Conservation (phyloP, 352 stramenopile species). For the Globisporangium iwayamae region DNA sequence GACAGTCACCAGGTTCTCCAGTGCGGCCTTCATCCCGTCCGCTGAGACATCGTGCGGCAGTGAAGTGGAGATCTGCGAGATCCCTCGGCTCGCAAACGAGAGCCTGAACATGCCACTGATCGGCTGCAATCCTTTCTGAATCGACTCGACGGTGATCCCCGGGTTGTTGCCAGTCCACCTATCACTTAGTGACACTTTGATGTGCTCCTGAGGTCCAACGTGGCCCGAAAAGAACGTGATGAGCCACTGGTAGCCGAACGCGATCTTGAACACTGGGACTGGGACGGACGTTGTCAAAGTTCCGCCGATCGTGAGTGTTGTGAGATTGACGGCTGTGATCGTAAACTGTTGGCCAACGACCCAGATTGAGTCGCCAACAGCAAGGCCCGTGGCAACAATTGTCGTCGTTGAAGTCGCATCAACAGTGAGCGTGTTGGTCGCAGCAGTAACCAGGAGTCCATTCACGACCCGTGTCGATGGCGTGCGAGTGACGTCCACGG, state of each 20-base stretch:
- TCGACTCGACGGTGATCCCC: constrained; percentile 70
- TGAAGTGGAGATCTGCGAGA: constrained; percentile 84
- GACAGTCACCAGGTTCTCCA: constrained; percentile 89
- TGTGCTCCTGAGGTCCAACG: constrained; percentile 79
- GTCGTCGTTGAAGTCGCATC: constrained; percentile 25
- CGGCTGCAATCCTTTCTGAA: constrained; percentile 86
- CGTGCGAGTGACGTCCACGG: constrained; percentile 46
- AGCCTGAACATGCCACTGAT: constrained; percentile 92
- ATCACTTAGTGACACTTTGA: constrained; percentile 84
- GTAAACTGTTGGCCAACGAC: constrained; percentile 40
- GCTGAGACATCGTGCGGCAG: constrained; percentile 89
- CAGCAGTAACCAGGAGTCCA: constrained; percentile 32
- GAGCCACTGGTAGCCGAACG: constrained; percentile 67
- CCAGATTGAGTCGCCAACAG: constrained; percentile 39
- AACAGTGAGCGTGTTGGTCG: constrained; percentile 28
- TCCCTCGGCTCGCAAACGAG: constrained; percentile 48
- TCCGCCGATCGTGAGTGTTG: constrained; percentile 20
- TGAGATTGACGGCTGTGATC: constrained; percentile 19
- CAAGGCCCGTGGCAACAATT: constrained; percentile 23
- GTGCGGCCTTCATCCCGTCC: constrained; percentile 65
- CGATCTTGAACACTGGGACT: constrained; percentile 63
- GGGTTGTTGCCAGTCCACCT: constrained; percentile 94
- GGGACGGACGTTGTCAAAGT: constrained; percentile 23
- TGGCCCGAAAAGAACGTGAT: constrained; percentile 79
- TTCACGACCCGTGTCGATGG: constrained; percentile 40